Percentiles rank a stretch among this genome's conserved stretches.
Conservation (phyloP, 2,329 filamentous ascomycete genomes). For the Parastagonospora avenae region DNA sequence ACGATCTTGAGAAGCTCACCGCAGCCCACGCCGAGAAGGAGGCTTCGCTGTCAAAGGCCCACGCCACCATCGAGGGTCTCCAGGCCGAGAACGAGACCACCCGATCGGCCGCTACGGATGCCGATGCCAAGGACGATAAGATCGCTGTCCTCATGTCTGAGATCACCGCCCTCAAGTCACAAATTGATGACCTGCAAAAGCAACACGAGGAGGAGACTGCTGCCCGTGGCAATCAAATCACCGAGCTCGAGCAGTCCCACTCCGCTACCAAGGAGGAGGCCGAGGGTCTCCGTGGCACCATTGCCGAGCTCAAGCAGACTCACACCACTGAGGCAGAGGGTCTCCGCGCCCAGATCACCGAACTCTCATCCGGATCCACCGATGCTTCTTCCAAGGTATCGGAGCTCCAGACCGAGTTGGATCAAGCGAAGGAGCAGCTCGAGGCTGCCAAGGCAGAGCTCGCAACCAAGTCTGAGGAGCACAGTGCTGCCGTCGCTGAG, state of each 20-base stretch:
- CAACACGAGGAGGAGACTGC: slow-evolving; percentile 21
- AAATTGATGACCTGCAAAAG: slow-evolving; percentile 28
- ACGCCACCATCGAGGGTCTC: slow-evolving; percentile 26
- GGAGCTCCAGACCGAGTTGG: slow-evolving; percentile 12
- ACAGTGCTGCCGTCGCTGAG: slow-evolving; percentile 16
- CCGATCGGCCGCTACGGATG: slow-evolving; percentile 29
- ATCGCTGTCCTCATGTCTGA: slow-evolving; percentile 31
- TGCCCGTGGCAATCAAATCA: slow-evolving; percentile 19
- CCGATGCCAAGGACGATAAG: slow-evolving; percentile 32
- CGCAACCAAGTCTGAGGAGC: slow-evolving; percentile 24
- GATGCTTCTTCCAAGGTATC: slow-evolving; percentile 18
- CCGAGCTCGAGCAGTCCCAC: slow-evolving; percentile 24
- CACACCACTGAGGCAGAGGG: slow-evolving; percentile 21
- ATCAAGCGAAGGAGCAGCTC: slow-evolving; percentile 18
- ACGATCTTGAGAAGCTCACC: slow-evolving; percentile 24
- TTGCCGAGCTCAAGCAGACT: slow-evolving; percentile 21
- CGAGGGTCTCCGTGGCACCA: slow-evolving; percentile 12
- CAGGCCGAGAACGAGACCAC: slow-evolving; percentile 14
- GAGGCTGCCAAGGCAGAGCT: slow-evolving; percentile 26
- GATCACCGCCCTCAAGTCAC: slow-evolving; percentile 28
- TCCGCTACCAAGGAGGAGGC: slow-evolving; percentile 26
- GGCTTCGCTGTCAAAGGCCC: slow-evolving; percentile 25
- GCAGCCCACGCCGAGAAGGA: slow-evolving; percentile 27
- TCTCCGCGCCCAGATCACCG: slow-evolving; percentile 29
- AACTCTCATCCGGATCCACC: slow-evolving; percentile 23